Conservation (phyloP, 106 monocot species). For the Acorus gramineus region DNA sequence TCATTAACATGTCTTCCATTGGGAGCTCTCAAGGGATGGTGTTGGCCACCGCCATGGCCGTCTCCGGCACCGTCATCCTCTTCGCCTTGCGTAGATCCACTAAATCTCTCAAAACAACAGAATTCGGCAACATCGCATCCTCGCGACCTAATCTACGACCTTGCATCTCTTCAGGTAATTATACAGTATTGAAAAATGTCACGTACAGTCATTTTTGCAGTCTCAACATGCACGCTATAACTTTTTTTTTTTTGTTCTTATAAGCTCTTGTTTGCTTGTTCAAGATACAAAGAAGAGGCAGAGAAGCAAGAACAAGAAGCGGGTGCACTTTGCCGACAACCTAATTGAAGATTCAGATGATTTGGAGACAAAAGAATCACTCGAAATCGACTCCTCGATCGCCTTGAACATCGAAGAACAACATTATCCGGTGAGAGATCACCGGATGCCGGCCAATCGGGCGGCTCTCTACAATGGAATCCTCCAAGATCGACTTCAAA, state of each 20-base stretch:
- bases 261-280: background rate
- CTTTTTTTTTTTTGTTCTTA: too few relatives aligned
- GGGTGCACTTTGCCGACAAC: slow-evolving; percentile 33
- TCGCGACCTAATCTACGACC: slow-evolving; percentile 1
- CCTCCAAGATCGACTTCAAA: slow-evolving; percentile 21
- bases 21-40: slow-evolving; percentile 22
- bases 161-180: slow-evolving; percentile 15
- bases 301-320: slow-evolving; percentile 16
- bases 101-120: too few relatives aligned
- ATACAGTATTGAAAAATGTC: background rate
- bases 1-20: slow-evolving; percentile 4
- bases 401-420: too few relatives aligned
- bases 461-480: slow-evolving; percentile 40
- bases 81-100: slow-evolving; percentile 24
- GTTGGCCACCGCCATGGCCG: slow-evolving; percentile 38
- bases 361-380: too few relatives aligned
- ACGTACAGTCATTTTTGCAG: too few relatives aligned
- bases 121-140: background rate
- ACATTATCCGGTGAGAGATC: too few relatives aligned
- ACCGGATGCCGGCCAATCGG: slow-evolving; percentile 35
- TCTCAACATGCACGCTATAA: too few relatives aligned
- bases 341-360: slow-evolving; percentile 17
- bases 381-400: too few relatives aligned
- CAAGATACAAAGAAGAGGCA: slow-evolving; percentile 10
- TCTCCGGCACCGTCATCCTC: slow-evolving; percentile 45